Conservation (phyloP, 805 yeast genomes). For the Phaffomyces opuntiae region DNA sequence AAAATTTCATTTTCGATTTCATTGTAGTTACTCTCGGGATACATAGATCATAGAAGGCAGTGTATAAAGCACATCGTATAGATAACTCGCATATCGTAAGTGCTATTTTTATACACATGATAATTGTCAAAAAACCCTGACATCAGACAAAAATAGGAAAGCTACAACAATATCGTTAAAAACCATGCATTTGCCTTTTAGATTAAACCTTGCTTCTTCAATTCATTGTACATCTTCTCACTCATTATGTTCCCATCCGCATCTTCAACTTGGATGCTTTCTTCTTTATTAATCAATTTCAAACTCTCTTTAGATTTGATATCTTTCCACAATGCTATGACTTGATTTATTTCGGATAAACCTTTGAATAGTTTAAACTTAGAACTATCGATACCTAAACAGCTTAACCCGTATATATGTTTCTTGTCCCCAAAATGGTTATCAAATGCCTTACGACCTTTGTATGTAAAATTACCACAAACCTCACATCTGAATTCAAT, state of each 20-base stretch:
- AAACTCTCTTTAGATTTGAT: slow-evolving; percentile 24
- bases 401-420: slow-evolving; percentile 67
- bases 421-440: slow-evolving; percentile 67
- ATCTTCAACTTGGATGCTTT: slow-evolving; percentile 80
- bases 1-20: too few relatives aligned
- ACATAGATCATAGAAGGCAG: too few relatives aligned
- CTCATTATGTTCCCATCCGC: slow-evolving; percentile 90
- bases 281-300: slow-evolving; percentile 33
- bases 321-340: slow-evolving; percentile 46
- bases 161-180: too few relatives aligned
- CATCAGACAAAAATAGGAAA: too few relatives aligned
- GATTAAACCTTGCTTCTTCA: slow-evolving; percentile 80
- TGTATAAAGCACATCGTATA: too few relatives aligned
- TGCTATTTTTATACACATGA: too few relatives aligned
- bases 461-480: slow-evolving; percentile 68
- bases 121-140: too few relatives aligned
- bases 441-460: slow-evolving; percentile 66
- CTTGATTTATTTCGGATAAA: slow-evolving; percentile 63
- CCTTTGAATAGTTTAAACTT: slow-evolving; percentile 48
- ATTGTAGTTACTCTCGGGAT: too few relatives aligned
- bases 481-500: slow-evolving; percentile 72
- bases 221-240: slow-evolving; percentile 71
- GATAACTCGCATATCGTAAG: too few relatives aligned
- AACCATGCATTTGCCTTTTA: background rate
- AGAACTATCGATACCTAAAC: slow-evolving; percentile 58